Percentiles rank a stretch among this genome's conserved stretches.
Evolutionary conservation across 805 yeast genomes (phyloP).

Genomic region (Lipomyces yamanashiensis): DNA sequence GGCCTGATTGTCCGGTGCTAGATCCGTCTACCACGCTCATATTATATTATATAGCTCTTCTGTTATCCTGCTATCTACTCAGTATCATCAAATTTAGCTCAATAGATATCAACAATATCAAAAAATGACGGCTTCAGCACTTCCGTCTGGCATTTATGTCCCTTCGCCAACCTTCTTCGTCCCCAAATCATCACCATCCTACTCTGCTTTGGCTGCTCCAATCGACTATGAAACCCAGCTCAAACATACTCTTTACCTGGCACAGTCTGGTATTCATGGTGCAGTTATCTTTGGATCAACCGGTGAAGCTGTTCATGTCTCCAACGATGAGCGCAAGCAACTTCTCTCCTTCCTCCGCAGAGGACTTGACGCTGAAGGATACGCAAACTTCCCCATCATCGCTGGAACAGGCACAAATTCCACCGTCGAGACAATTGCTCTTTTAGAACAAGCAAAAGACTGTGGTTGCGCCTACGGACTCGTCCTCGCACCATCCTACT

Average conservation of each 20-base stretch:
- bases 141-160: conserved; percentile 51
- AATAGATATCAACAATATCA: no score
- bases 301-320: conserved; percentile 59
- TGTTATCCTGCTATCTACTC: neutral
- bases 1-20: no score
- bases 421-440: conserved; percentile 51
- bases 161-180: conserved; percentile 62
- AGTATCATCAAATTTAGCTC: neutral
- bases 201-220: conserved; percentile 25
- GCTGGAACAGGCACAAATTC: conserved; percentile 58
- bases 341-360: conserved; percentile 41
- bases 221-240: conserved; percentile 54
- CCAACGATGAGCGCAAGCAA: conserved; percentile 51
- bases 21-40: no score
- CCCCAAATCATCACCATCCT: conserved; percentile 43
- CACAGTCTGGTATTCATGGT: conserved; percentile 54
- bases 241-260: conserved; percentile 52
- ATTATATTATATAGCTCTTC: no score
- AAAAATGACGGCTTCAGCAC: conserved; percentile 5
- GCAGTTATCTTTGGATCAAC: conserved; percentile 58
- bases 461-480: conserved; percentile 43
- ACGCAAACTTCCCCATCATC: conserved; percentile 50
- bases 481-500: conserved; percentile 55
- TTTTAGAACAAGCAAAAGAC: conserved; percentile 39
- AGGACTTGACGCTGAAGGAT: conserved; percentile 47